Conservation (phyloP, 148 eudicot genomes). For the Amaranthus cruentus region DNA sequence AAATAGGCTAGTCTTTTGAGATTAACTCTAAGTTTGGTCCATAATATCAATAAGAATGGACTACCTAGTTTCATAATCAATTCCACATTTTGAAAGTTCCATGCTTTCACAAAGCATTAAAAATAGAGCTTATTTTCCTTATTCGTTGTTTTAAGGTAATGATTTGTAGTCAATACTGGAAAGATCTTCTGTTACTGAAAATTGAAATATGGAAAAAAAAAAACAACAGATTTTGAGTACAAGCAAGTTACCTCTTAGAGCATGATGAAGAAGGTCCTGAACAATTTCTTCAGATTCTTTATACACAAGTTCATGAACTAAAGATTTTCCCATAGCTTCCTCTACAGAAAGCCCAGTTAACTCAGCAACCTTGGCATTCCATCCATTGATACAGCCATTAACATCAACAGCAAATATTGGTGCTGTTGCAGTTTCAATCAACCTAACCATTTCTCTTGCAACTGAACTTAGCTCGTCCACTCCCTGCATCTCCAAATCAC, state of each 20-base stretch:
- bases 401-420: constrained; percentile 92
- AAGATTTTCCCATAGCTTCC: constrained; percentile 89
- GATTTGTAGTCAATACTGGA: too few species aligned
- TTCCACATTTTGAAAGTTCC: too few species aligned
- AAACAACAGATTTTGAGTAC: neutral
- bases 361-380: constrained; percentile 92
- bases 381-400: constrained; percentile 75
- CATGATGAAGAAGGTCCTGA: constrained; percentile 54
- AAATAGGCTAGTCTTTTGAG: too few species aligned
- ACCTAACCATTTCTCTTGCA: constrained; percentile 87
- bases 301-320: constrained; percentile 67
- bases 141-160: too few species aligned
- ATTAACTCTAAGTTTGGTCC: too few species aligned
- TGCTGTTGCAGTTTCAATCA: constrained; percentile 93
- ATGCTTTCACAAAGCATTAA: too few species aligned
- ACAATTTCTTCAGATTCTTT: constrained; percentile 65
- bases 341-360: constrained; percentile 73
- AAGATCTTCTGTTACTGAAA: too few species aligned
- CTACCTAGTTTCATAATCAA: too few species aligned
- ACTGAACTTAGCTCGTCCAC: constrained; percentile 68
- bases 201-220: neutral
- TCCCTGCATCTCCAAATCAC: constrained; percentile 53
- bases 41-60: too few species aligned
- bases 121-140: too few species aligned
- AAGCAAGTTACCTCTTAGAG: constrained; percentile 61